These are phyloP conservation scores for Blastobotrys ciferrii DNA, from an alignment of 1,139 yeast species.

Conservation along the genomic window DNA sequence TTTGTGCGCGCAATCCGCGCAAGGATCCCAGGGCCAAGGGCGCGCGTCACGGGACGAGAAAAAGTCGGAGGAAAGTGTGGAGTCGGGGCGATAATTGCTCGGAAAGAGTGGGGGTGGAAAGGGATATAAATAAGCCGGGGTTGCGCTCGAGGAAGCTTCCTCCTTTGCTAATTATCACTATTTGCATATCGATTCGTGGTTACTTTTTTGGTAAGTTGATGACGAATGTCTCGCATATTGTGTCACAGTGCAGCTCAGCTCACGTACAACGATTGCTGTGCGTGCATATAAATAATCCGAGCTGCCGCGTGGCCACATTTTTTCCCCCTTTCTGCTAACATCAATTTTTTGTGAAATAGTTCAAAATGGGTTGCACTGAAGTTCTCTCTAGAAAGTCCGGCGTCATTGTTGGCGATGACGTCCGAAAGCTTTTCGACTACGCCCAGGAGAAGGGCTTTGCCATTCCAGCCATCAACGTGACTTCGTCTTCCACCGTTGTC, in stretches of 20 bases:
- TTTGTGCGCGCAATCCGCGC: not conserved
- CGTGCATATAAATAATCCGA: conserved; percentile 2
- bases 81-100: conserved; percentile 1
- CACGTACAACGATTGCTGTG: not conserved
- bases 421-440: conserved; percentile 80
- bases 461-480: conserved; percentile 97
- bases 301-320: not conserved
- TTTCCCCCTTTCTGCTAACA: not conserved
- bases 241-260: conserved; percentile 7
- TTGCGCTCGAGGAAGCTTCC: conserved; percentile 1
- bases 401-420: conserved; percentile 99
- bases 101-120: conserved; percentile 6
- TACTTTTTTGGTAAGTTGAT: conserved; percentile 2
- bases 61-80: not conserved
- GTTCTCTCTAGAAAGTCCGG: conserved; percentile 90
- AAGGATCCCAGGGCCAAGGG: not conserved
- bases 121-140: not conserved
- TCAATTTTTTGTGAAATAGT: not conserved
- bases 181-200: not conserved
- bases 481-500: conserved; percentile 95
- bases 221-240: conserved; percentile 4
- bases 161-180: not conserved
- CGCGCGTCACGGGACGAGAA: conserved; percentile 4
- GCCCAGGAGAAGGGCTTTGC: conserved; percentile 94
- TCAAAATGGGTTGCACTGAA: conserved; percentile 40